Base-by-base conservation (phyloP, 306 rosid species). In the Dryas alaskensis region DNA sequence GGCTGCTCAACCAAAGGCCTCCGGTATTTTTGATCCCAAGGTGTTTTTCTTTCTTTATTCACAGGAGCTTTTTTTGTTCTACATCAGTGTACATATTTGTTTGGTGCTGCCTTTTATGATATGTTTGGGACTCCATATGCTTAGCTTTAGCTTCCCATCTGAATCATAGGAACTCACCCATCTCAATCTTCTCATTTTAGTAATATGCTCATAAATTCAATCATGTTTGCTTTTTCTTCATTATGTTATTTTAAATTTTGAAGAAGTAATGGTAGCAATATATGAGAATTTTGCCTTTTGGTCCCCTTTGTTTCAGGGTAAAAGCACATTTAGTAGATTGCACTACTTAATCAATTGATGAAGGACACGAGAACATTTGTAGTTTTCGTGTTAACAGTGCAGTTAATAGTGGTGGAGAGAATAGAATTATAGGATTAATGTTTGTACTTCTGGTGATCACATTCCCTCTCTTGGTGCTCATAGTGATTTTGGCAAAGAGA, bases 11-110 rank as follows among this genome's bases (percentile, higher is more conserved):
- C 86, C 62, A 61, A 88, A 79, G 82, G 22, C 82, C 50, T 79
- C 90, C 0, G 60, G 70, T 48, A 48, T 86, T 52, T 86, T 87
- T 78, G 93, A 91, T 59, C 76, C 84, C 60, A 79, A 82, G 89
- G 98, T 91, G 27, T 48, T 49, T 77, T 76, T 77, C 73, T 50
- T 76, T 81, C 74, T 65, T 57, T 61, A 60, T 45, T 65, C 77
- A 60, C 55, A 72, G 72, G 67, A 12, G 6, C 13, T 73, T 10
- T 45, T 47, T 67, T 76, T 16, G 60, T 60, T 31, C 40, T 55
- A 22, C 40, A 14, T 7, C 77, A 48, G 60, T 10, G 42, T 45
- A 62, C 39, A 40, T 16, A 31, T 1, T 61, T 76, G 22, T 1
- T 61, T 76, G 22, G 25, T 73, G 61, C 65, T 51, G 53, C 51